Evolutionary conservation across 306 rosid genomes (phyloP).

Genomic region (Cucumis melo): DNA sequence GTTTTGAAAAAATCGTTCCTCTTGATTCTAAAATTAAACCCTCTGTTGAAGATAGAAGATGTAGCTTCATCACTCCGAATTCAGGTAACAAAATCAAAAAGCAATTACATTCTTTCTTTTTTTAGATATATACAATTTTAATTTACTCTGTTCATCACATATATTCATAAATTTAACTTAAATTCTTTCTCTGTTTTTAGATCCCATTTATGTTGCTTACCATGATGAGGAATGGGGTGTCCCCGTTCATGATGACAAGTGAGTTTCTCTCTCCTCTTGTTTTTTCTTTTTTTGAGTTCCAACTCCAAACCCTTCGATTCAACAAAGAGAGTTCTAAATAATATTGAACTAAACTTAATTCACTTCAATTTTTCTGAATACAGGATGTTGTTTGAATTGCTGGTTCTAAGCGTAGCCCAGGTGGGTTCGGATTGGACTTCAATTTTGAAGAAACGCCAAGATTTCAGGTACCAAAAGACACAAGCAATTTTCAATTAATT

Average conservation of each 20-base stretch:
- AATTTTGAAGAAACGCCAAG: constrained; percentile 77
- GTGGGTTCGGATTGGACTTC: constrained; percentile 99
- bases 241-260: constrained; percentile 96
- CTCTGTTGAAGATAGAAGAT: constrained; percentile 55
- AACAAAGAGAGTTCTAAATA: no score
- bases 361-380: not conserved
- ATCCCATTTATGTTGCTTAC: constrained; percentile 90
- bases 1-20: constrained; percentile 50
- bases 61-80: constrained; percentile 85
- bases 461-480: constrained; percentile 41
- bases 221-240: constrained; percentile 99
- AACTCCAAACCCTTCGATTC: no score
- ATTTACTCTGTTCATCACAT: not conserved
- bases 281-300: no score
- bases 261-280: constrained; percentile 12
- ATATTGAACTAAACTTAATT: no score
- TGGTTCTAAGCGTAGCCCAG: constrained; percentile 81
- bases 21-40: constrained; percentile 28
- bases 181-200: constrained; percentile 14
- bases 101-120: no score
- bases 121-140: no score
- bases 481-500: not conserved
- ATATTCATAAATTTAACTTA: not conserved
- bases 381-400: constrained; percentile 84
- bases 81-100: constrained; percentile 34